phyloP scores from a whole-genome alignment of 495 filamentous ascomycete species.

The Daldinia vernicosa region DNA sequence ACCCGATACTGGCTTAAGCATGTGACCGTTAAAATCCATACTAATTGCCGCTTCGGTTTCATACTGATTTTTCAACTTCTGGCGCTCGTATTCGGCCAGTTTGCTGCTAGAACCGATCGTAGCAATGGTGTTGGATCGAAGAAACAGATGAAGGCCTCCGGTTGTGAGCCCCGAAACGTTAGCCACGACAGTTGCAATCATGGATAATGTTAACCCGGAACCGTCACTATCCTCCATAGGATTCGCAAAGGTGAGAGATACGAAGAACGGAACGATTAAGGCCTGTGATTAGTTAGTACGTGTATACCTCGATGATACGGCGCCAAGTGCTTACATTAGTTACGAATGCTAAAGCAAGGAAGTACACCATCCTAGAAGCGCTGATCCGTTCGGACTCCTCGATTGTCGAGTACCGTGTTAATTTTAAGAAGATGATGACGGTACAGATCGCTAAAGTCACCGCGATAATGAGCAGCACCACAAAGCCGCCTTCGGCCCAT shows the following conservation, averaged over 20 bases:
- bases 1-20: conserved; percentile 45
- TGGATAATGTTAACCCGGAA: conserved; percentile 49
- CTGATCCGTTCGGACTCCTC: conserved; percentile 52
- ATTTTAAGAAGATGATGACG: conserved; percentile 49
- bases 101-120: conserved; percentile 55
- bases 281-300: conserved; percentile 44
- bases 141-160: conserved; percentile 58
- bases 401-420: conserved; percentile 52
- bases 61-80: conserved; percentile 47
- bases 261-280: conserved; percentile 58
- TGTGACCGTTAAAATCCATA: conserved; percentile 46
- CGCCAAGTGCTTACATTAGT: conserved; percentile 50
- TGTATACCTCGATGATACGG: background rate
- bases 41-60: conserved; percentile 34
- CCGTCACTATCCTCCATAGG: conserved; percentile 34
- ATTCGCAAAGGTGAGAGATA: conserved; percentile 46
- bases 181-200: conserved; percentile 59
- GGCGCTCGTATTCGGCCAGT: conserved; percentile 51
- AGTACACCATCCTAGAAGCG: conserved; percentile 61
- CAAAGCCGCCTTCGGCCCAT: conserved; percentile 54
- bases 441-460: conserved; percentile 45
- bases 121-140: conserved; percentile 55
- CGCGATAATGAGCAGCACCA: conserved; percentile 48
- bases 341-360: conserved; percentile 51
- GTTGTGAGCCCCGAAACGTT: conserved; percentile 59